A percentile compares a stretch with the other conserved stretches of the same genome.
Conservation (phyloP, 1,284 basidiomycete genomes). For the Leccinum subrobustum region DNA sequence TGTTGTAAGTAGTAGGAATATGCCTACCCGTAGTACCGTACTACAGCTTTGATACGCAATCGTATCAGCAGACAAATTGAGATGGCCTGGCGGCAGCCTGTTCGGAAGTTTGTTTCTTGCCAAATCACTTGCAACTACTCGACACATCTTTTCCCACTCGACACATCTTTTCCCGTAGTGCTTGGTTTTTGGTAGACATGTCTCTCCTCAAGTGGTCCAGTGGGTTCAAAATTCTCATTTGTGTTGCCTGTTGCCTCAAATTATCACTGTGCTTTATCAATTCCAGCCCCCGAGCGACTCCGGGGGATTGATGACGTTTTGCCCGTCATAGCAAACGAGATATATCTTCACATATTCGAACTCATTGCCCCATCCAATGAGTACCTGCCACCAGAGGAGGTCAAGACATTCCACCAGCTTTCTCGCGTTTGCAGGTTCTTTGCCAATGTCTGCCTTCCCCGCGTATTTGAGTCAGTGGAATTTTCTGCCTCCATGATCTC, state of each 20-base stretch:
- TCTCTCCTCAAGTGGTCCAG: neutral
- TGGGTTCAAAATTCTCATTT: neutral
- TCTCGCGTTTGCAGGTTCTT: neutral
- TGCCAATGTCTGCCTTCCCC: neutral
- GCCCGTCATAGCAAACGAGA: neutral
- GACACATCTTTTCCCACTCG: too few relatives aligned
- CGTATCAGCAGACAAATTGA: too few relatives aligned
- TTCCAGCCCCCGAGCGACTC: neutral
- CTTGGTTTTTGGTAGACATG: neutral
- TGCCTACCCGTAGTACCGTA: too few relatives aligned
- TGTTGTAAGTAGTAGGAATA: too few relatives aligned
- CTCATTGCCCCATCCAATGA: neutral
- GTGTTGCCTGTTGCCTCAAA: neutral
- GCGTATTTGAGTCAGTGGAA: neutral
- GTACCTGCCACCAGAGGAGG: neutral
- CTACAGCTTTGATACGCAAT: too few relatives aligned
- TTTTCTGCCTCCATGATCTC: neutral
- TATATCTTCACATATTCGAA: neutral
- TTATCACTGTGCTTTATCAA: neutral
- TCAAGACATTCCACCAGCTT: neutral
- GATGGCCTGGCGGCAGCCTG: too few relatives aligned
- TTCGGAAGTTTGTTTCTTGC: neutral
- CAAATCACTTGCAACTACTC: neutral
- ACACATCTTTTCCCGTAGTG: neutral
- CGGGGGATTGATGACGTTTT: neutral